These are phyloP conservation scores for Phylloporus arenicola DNA, from an alignment of 768 basidiomycete genomes.

Conservation along the genomic window DNA sequence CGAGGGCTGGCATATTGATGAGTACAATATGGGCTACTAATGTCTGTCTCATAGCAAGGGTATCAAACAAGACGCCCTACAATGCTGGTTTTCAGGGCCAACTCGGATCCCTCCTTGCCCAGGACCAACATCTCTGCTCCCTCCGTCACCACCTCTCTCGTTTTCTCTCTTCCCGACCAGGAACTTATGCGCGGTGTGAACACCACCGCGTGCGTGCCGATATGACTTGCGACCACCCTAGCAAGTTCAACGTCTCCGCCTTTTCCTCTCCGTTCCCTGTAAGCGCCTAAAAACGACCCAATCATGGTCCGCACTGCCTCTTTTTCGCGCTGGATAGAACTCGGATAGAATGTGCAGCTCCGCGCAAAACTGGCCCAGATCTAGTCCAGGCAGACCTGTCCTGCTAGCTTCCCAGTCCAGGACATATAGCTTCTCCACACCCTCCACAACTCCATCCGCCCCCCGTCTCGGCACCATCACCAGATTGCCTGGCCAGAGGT, in stretches of 20 bases:
- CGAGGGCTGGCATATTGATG: constrained; percentile 21
- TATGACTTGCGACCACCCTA: constrained; percentile 38
- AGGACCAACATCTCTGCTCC: constrained; percentile 43
- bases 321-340: constrained; percentile 40
- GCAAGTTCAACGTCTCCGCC: constrained; percentile 26
- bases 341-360: constrained; percentile 49
- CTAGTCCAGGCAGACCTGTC: constrained; percentile 51
- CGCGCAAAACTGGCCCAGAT: constrained; percentile 61
- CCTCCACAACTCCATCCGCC: constrained; percentile 18
- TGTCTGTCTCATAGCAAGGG: not conserved
- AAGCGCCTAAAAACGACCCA: constrained; percentile 42
- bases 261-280: constrained; percentile 27
- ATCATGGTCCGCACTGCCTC: constrained; percentile 36
- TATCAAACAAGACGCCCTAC: constrained; percentile 22
- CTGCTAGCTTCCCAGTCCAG: constrained; percentile 66
- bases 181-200: constrained; percentile 40
- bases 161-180: constrained; percentile 48
- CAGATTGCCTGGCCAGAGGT: constrained; percentile 72
- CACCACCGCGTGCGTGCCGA: constrained; percentile 52
- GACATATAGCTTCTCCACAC: constrained; percentile 40
- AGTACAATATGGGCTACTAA: not conserved
- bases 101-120: constrained; percentile 27
- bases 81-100: constrained; percentile 25
- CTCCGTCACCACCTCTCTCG: constrained; percentile 44
- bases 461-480: constrained; percentile 37